Base-by-base conservation (phyloP, 2,329 filamentous ascomycete species). In the Helminthosporium solani region DNA sequence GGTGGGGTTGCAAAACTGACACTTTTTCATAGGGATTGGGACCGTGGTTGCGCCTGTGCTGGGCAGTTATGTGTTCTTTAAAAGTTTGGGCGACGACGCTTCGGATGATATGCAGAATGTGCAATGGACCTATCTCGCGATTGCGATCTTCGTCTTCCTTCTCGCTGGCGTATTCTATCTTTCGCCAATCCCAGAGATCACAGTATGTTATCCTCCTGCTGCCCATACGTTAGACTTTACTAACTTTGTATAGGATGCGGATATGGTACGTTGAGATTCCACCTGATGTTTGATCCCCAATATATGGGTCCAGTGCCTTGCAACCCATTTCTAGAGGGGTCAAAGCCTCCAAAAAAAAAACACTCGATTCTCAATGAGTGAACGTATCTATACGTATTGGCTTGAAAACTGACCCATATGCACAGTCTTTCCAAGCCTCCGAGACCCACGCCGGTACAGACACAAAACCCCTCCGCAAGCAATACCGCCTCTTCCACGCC, bases 401-500 rank as follows among this genome's bases (percentile, higher is more conserved):
- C n/a, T n/a, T n/a, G n/a, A n/a, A n/a, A n/a, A n/a, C n/a, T n/a
- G n/a, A n/a, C n/a, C n/a, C n/a, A 18, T 3, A 34, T 9, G 3
- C 33, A 8, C 33, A 34, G 33, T 73, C 73, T 4, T 72, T 77
- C 27, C 77, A 81, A 57, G 78, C 66, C 11, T 56, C 62, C 33
- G 58, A 56, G 19, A 64, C 67, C 14, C 60, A 69, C 34, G 66
- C 61, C 11, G 64, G 61, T 2, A 63, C 66, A 4, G 64, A 77
- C 42, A 64, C 73, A 20, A 74, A 78, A 44, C 79, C 80, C 0
- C 75, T 85, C 56, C 61, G 63, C 42, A 81, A 79, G 54, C 81
- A 85, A 64, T 90, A 86, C 67, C 81, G 82, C 19, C 76, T 91
- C 2, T 90, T 90, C 75, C 86, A 89, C 58, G 88, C 86, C 11